Evolutionary conservation across 2,329 filamentous ascomycete species (phyloP), one percentile per base, ranked within the genome.

Genomic region (Trichoderma oligosporum): DNA sequence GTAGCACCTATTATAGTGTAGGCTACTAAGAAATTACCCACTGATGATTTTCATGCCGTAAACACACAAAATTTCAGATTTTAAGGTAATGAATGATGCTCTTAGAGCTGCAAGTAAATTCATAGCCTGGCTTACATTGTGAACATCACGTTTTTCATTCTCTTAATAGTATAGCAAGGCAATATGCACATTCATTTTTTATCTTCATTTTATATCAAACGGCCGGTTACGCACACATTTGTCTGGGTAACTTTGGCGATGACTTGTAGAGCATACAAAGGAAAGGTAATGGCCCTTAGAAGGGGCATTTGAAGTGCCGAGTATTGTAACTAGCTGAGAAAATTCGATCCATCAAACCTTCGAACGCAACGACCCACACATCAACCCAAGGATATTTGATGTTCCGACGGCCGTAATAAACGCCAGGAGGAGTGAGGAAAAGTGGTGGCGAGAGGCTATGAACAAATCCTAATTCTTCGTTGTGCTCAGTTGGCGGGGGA

Each of bases 281-380:
- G 66, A 74, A 73, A 73, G 66, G 62, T 64, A 63, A 14, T 35
- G 45, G 22, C 49, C 49, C 35, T 46, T 16, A 38, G 36, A 36
- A 38, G 36, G 60, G 62, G 62, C 61, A 61, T 62, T 64, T 61
- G 59, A 62, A 61, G 63, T 68, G 64, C 66, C 66, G 62, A 66
- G 63, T 62, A 64, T 65, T 67, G 67, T 69, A 67, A 68, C 69
- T 71, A 75, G 74, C 68, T 68, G 66, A 73, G 73, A 74, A 71
- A 73, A 71, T 68, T 67, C 69, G 67, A 69, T 74, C 74, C 73
- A 75, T 74, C 74, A 66, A 70, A 67, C 67, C 69, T 68, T 69
- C 70, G 66, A 64, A 63, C 64, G 68, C 68, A 72, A 73, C 68
- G 70, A 75, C 73, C 72, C 71, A 71, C 68, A 70, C 69, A 70